phyloP scores from a whole-genome alignment of 352 stramenopile species.

The Phytophthora parvispora region DNA sequence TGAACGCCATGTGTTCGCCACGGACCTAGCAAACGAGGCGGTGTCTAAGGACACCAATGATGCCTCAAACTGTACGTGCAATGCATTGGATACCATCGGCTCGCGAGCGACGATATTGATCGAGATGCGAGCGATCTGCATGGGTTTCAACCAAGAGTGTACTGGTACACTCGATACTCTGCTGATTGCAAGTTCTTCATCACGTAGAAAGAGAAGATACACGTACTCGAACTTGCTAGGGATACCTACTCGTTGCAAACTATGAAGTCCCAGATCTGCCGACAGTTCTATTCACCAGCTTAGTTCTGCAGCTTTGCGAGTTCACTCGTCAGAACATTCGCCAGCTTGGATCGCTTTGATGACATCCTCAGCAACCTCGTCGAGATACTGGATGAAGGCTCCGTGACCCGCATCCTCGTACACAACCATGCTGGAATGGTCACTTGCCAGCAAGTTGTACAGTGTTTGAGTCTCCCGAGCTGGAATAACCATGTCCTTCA shows the following conservation, averaged over 20 bases:
- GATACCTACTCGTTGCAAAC: too few relatives aligned
- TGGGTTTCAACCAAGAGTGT: too few relatives aligned
- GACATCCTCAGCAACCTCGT: conserved; percentile 46
- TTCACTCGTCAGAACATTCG: neutral
- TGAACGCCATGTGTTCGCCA: conserved; percentile 18
- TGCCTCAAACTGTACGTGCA: too few relatives aligned
- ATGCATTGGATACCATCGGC: neutral
- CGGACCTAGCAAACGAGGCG: conserved; percentile 29
- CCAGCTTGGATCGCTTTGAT: conserved; percentile 30
- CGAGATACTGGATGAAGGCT: conserved; percentile 55
- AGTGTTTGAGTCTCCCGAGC: conserved; percentile 33
- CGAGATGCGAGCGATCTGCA: too few relatives aligned
- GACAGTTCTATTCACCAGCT: too few relatives aligned
- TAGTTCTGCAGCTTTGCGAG: too few relatives aligned
- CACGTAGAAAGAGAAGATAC: too few relatives aligned
- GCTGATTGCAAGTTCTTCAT: too few relatives aligned
- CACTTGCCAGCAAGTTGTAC: conserved; percentile 34
- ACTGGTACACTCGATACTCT: too few relatives aligned
- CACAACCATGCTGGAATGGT: conserved; percentile 43
- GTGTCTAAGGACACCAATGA: neutral
- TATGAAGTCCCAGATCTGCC: too few relatives aligned
- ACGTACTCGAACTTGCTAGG: too few relatives aligned
- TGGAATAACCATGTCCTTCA: conserved; percentile 45
- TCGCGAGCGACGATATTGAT: neutral
- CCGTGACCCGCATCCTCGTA: conserved; percentile 53